Evolutionary conservation across 2,329 filamentous ascomycete species (phyloP), one percentile per base, ranked within the genome.

Genomic region (Mollisia scopiformis): DNA sequence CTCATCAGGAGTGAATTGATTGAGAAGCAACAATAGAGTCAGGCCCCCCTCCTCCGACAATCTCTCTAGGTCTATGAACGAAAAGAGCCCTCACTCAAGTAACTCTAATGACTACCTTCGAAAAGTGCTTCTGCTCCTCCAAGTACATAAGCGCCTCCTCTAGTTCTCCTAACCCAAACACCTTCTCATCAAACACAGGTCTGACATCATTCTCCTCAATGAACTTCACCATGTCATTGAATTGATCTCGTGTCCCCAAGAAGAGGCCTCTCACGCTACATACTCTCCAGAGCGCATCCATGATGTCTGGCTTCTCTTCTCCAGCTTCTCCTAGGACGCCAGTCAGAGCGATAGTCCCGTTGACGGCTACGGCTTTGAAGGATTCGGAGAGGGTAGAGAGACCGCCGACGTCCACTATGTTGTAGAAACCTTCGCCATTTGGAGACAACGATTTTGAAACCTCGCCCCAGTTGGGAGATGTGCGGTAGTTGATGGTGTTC

Each of bases 321-420:
- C 6, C 30, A 6, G 6, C 30, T 33, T 68, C 64, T 6, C 47
- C 56, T 14, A 55, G 55, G 64, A 83, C 1, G 11, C 67, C 65
- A 21, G 69, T 74, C 4, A 78, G 65, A 64, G 1, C 75, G 23
- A 80, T 62, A 4, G 76, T n/a, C 0, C 77, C 77, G 14, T 76
- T 72, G 0, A 68, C 57, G 0, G 71, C 66, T 0, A 86, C 75
- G 1, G 82, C 81, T 64, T 80, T 80, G 41, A 88, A 74, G 2
- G 79, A 81, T 69, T 88, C 79, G 2, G 75, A 68, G 64, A 90
- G 78, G 0, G 87, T 89, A n/a, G 77, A 79, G 0, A 83, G 78
- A 0, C 88, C 88, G n/a, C 55, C 55, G 7, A 57, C 43, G 6
- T 57, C 55, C 28, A 85, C 87, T 13, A 90, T 82, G 67, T 91